phyloP scores from a whole-genome alignment of 1,284 basidiomycete genomes.

The Cronartium quercuum region DNA sequence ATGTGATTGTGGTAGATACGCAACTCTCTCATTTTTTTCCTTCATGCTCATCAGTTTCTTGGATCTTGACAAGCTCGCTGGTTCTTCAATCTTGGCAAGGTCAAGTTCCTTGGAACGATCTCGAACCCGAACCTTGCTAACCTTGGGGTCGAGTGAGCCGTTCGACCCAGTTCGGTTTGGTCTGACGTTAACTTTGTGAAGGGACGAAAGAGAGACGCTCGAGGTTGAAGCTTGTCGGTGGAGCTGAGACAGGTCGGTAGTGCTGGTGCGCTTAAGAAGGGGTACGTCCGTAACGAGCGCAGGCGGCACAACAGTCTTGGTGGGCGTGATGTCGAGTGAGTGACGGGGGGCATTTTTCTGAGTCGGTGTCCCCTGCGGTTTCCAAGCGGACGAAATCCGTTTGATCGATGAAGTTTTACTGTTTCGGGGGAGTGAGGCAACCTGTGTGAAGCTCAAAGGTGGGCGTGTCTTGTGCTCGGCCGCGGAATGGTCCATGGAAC shows the following conservation, averaged over 20 bases:
- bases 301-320: not conserved
- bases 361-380: not conserved
- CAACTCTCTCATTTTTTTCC: constrained; percentile 30
- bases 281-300: constrained; percentile 1
- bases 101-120: not conserved
- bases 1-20: not conserved
- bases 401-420: not conserved
- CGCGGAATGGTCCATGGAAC: constrained; percentile 1
- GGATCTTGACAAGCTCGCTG: not conserved
- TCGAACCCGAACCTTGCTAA: not conserved
- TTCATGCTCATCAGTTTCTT: constrained; percentile 28
- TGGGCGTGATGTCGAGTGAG: not conserved
- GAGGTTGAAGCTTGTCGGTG: constrained; percentile 11
- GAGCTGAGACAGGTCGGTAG: constrained; percentile 2
- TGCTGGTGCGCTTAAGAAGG: not conserved
- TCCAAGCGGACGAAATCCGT: constrained; percentile 1
- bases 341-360: not conserved
- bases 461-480: not conserved
- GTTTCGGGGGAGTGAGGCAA: not conserved
- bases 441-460: not conserved
- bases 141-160: not conserved
- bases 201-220: not conserved
- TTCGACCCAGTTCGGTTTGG: not conserved
- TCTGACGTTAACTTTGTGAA: not conserved
- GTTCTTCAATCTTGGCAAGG: not conserved